Evolutionary conservation across 1,284 basidiomycete genomes (phyloP).

Genomic region (Moesziomyces parantarcticus): DNA sequence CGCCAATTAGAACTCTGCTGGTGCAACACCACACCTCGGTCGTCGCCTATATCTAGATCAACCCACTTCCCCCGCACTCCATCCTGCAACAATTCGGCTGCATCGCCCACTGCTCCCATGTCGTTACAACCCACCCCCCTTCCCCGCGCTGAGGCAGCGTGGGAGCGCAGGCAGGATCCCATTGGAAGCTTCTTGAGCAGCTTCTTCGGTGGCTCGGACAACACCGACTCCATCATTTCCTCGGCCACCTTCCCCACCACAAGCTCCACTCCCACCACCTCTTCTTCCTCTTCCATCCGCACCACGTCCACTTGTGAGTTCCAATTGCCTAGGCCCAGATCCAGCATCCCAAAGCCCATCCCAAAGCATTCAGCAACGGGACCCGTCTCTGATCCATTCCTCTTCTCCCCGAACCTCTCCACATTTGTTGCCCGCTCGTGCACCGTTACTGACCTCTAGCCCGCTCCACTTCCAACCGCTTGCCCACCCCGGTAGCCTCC

Average conservation of each 20-base stretch:
- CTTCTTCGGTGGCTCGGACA: conserved; percentile 14
- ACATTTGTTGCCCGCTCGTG: background rate
- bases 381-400: conserved; percentile 7
- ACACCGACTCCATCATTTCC: conserved; percentile 24
- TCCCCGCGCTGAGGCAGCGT: conserved; percentile 23
- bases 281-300: conserved; percentile 8
- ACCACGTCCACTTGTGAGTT: conserved; percentile 27
- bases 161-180: conserved; percentile 30
- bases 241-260: conserved; percentile 5
- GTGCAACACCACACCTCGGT: no score
- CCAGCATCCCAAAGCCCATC: background rate
- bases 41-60: background rate
- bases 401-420: background rate
- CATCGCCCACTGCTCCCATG: conserved; percentile 4
- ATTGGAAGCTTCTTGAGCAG: conserved; percentile 14
- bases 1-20: no score
- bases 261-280: conserved; percentile 5
- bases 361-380: background rate
- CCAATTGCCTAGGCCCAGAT: background rate
- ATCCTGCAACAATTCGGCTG: background rate
- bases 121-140: conserved; percentile 25
- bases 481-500: conserved; percentile 18
- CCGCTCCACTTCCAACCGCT: conserved; percentile 14
- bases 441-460: conserved; percentile 10
- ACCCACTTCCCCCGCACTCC: background rate